Base-by-base conservation (phyloP, 257 asterid genomes). In the Nicotiana noctiflora region DNA sequence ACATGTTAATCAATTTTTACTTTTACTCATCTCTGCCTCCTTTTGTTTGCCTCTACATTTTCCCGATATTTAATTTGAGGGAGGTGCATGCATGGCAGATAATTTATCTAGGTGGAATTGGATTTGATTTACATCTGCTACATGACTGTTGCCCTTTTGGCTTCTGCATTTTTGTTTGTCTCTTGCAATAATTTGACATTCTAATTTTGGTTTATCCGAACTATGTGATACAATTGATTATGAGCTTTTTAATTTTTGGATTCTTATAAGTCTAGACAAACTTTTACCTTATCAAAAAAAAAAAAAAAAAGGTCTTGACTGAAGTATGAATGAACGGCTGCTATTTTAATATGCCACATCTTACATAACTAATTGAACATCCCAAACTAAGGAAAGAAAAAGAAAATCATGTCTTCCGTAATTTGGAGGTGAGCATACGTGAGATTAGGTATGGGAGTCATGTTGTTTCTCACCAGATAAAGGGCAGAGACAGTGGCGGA, bases 31-130 rank as follows among this genome's bases (percentile, higher is more conserved):
- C 77, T 23, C 44, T 46, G 79, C 25, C 44, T 74, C 61, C 60
- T 49, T 49, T 23, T 32, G 15, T 56, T 74, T 72, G 23, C 65
- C 23, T 44, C 21, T 7, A n/a, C 44, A 63, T 46, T 79, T 32
- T 70, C 59, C 44, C 4, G 14, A 44, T 57, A 55, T 32, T 59
- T 77, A 21, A 51, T 79, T 79, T 79, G 53, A 27, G 49, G 63
- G 63, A 77, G 81, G 81, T 59, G n/a, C 74, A 60, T 77, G 6
- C 19, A 77, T 59, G 67, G 81, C 25, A 60, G 57, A 77, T 7
- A 46, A 60, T 60, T 59, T 52, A 51, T 79, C 55, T 79, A 79
- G 62, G 25, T 79, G 82, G 57, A 79, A 62, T 55, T 64, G 62
- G 49, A 64, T 79, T 64, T 49, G 31, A 62, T 79, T 27, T 13